A percentile compares a stretch with the other conserved stretches of the same genome.
Conservation (phyloP, 2,329 filamentous ascomycete species). For the Bretziella fagacearum region DNA sequence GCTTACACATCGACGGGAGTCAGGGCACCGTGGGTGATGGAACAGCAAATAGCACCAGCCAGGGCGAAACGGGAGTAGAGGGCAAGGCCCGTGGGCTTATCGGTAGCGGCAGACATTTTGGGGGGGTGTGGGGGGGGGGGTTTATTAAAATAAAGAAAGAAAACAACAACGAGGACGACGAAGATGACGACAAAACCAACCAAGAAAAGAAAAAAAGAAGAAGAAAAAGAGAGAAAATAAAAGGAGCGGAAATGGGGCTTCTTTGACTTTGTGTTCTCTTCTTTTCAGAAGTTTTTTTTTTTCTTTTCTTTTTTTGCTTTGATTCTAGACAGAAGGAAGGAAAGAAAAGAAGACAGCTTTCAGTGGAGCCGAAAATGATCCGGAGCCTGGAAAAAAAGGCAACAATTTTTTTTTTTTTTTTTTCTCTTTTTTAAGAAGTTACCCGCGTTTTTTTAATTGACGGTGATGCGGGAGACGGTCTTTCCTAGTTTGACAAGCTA, state of each 20-base stretch:
- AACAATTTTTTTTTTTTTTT: conserved; percentile 4
- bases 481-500: background rate
- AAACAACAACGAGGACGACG: conserved; percentile 5
- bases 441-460: conserved; percentile 1
- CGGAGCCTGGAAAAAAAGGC: conserved; percentile 6
- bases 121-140: conserved; percentile 18
- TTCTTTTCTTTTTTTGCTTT: background rate
- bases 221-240: conserved; percentile 7
- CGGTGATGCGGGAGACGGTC: background rate
- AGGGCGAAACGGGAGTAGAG: conserved; percentile 96
- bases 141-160: conserved; percentile 16
- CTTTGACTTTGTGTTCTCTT: background rate
- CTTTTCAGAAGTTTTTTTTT: background rate
- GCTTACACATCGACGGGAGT: conserved; percentile 98
- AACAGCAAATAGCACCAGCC: conserved; percentile 94
- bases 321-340: too few species aligned
- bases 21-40: conserved; percentile 88
- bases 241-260: conserved; percentile 7
- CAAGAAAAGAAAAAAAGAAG: conserved; percentile 8
- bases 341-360: too few species aligned
- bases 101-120: conserved; percentile 28
- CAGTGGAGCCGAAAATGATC: too few species aligned
- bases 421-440: background rate
- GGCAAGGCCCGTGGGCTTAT: conserved; percentile 34
- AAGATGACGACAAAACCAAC: conserved; percentile 18